These are phyloP conservation scores for Martiniozyma abietophila DNA, from an alignment of 805 yeast species.

Conservation along the genomic window DNA sequence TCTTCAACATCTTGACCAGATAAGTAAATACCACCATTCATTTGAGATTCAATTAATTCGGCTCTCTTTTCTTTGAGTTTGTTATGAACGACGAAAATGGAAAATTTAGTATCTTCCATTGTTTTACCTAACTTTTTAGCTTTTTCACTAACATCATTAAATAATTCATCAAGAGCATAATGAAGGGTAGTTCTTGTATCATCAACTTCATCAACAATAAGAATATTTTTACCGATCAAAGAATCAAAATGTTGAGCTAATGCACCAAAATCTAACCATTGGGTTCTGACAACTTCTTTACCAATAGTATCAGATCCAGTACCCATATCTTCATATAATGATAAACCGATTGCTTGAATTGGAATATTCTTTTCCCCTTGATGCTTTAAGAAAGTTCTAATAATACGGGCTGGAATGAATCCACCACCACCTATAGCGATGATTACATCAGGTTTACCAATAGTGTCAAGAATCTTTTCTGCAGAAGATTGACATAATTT, in stretches of 20 bases:
- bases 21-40: conserved; percentile 55
- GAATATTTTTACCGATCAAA: conserved; percentile 68
- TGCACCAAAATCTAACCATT: conserved; percentile 81
- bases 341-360: conserved; percentile 61
- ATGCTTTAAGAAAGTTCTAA: conserved; percentile 52
- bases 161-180: conserved; percentile 70
- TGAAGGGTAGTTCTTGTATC: conserved; percentile 87
- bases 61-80: conserved; percentile 77
- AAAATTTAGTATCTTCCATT: conserved; percentile 54
- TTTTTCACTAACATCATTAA: conserved; percentile 53
- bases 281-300: conserved; percentile 76
- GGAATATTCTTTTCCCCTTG: conserved; percentile 58
- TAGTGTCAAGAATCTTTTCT: conserved; percentile 19
- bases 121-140: conserved; percentile 51
- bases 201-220: conserved; percentile 86
- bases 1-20: conserved; percentile 72
- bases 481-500: conserved; percentile 59
- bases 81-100: conserved; percentile 76
- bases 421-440: conserved; percentile 73
- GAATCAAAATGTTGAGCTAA: conserved; percentile 61
- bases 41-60: conserved; percentile 51
- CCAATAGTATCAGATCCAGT: conserved; percentile 49
- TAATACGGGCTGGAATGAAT: conserved; percentile 58
- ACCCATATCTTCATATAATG: conserved; percentile 50
- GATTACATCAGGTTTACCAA: conserved; percentile 40